A percentile compares a stretch with the other conserved stretches of the same genome.
These are phyloP conservation scores for Sugiyamaella castrensis DNA, from an alignment of 1,139 yeast genomes.

Conservation along the genomic window DNA sequence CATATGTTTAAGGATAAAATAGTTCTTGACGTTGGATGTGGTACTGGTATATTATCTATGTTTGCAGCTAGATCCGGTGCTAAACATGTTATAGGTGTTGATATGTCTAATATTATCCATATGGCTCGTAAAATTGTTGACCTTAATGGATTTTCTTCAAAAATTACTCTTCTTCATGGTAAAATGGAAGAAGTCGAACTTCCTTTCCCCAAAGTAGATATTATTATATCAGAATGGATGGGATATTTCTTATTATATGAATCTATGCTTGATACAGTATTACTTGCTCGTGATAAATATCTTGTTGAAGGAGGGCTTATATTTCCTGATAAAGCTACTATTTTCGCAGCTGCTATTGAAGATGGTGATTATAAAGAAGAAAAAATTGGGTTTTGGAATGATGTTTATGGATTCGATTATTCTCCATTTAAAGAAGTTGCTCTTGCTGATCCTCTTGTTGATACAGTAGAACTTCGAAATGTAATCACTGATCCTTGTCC, in stretches of 20 bases:
- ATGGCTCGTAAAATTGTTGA: constrained; percentile 87
- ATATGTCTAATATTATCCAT: constrained; percentile 93
- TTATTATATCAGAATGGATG: constrained; percentile 99
- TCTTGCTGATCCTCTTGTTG: constrained; percentile 92
- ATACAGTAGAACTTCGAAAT: constrained; percentile 79
- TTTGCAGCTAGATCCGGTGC: constrained; percentile 99
- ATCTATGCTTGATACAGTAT: constrained; percentile 96
- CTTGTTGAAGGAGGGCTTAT: constrained; percentile 84
- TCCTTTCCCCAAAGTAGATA: constrained; percentile 79
- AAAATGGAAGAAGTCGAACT: constrained; percentile 90
- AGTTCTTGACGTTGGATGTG: constrained; percentile 98
- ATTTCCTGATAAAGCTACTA: constrained; percentile 91
- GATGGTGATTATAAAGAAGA: constrained; percentile 93
- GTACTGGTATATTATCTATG: constrained; percentile 96
- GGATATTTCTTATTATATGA: constrained; percentile 95
- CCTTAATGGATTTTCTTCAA: constrained; percentile 80
- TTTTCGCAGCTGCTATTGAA: constrained; percentile 90
- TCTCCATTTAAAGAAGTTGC: constrained; percentile 69
- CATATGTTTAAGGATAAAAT: constrained; percentile 86
- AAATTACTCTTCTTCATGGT: constrained; percentile 86
- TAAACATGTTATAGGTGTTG: constrained; percentile 93
- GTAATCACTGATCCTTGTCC: constrained; percentile 69
- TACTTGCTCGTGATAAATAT: constrained; percentile 90
- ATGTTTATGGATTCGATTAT: constrained; percentile 95
- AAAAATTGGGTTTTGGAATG: constrained; percentile 92